Evolutionary conservation across 2,329 filamentous ascomycete genomes (phyloP), one percentile per base, ranked within the genome.

Genomic region (Ilyonectria robusta): DNA sequence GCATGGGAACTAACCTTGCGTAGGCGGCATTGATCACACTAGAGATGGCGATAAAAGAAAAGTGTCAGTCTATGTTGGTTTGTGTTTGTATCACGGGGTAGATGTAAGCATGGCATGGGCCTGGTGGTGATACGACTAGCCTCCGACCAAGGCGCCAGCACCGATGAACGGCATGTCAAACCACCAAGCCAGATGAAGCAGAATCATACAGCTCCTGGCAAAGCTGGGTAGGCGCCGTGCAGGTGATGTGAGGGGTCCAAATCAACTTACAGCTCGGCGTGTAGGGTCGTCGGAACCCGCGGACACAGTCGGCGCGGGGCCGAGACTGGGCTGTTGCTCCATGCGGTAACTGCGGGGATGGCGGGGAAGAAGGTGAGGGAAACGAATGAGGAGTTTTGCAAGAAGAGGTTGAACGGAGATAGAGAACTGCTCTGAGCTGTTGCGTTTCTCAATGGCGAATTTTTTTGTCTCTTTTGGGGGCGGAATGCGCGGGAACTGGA

Each of bases 11-110:
- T 76, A 70, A 83, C 81, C 78, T 83, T 83, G 70, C 81, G 78
- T 33, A 78, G 71, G 17, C 81, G 81, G 60, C 81, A 83, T 76
- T 85, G 83, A 70, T 85, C 83, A 75, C 83, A 85, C 83, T 85
- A 71, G 57, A 56, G 50, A 47, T 40, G 15, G 31, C 2, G 11
- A 35, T 21, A n/a, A 53, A 53, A 23, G 35, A 58, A 31, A 51
- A 6, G 6, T 26, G 37, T 47, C 21, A 46, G 15, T 29, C 42
- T 10, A 59, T 37, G 48, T 48, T 13, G 19, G 29, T 37, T 44
- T 23, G 40, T 29, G 8, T 29, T 26, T 23, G 15, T 19, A n/a
- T 9, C 31, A 26, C 31, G 40, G 56, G 53, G 44, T 61, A 58
- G 29, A 50, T 58, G 46, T 62, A 58, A 58, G 58, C 58, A 61